These are phyloP conservation scores for Euptelea pleiosperma DNA, from an alignment of 164 flowering plant species.

Conservation along the genomic window DNA sequence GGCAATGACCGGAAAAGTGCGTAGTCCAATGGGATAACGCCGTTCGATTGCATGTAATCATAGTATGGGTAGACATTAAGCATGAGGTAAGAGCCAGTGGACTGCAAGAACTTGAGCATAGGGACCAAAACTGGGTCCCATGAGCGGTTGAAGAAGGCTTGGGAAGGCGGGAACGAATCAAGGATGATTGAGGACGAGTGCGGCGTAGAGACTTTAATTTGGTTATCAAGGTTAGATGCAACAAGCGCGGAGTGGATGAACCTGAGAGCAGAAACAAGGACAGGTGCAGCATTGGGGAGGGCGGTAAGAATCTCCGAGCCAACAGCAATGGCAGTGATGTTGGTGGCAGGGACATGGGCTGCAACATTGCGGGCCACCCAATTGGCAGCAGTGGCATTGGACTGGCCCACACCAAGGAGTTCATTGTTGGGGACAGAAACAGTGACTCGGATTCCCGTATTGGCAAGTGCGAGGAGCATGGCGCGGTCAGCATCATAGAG, in stretches of 20 bases:
- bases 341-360: conserved; percentile 74
- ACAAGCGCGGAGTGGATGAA: conserved; percentile 77
- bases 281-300: conserved; percentile 82
- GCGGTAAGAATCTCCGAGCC: conserved; percentile 79
- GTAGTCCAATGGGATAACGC: conserved; percentile 74
- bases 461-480: conserved; percentile 79
- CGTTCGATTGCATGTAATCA: conserved; percentile 76
- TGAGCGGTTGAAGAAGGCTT: conserved; percentile 79
- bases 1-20: conserved; percentile 78
- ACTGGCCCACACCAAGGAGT: conserved; percentile 83
- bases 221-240: conserved; percentile 66
- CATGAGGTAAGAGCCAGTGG: conserved; percentile 70
- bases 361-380: conserved; percentile 76
- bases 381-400: conserved; percentile 86
- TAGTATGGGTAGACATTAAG: conserved; percentile 86
- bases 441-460: conserved; percentile 63
- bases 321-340: conserved; percentile 79
- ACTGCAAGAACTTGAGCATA: conserved; percentile 65
- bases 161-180: conserved; percentile 88
- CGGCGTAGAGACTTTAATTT: conserved; percentile 77
- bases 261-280: conserved; percentile 64
- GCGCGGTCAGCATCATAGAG: conserved; percentile 76
- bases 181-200: conserved; percentile 73
- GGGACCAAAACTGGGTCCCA: conserved; percentile 70
- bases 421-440: conserved; percentile 75